A percentile compares a stretch with the other conserved stretches of the same genome.
These are phyloP conservation scores for Citeromyces nyonsensis DNA, from an alignment of 805 yeast species.

Conservation along the genomic window DNA sequence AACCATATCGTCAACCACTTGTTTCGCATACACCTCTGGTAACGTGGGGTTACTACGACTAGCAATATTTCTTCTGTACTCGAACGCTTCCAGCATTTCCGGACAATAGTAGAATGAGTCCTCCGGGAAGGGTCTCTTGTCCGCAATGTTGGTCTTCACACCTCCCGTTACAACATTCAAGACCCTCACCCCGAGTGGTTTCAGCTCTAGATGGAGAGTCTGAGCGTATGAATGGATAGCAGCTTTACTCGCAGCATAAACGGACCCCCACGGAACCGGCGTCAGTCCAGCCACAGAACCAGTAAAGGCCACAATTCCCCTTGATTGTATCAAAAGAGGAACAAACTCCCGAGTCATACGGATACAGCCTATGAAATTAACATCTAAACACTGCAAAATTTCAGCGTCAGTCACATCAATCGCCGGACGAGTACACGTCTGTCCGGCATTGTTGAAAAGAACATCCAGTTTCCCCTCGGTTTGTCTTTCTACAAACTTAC, in stretches of 20 bases:
- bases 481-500: conserved; percentile 21
- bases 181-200: conserved; percentile 59
- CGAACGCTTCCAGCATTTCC: conserved; percentile 33
- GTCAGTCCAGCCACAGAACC: conserved; percentile 55
- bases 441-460: conserved; percentile 55
- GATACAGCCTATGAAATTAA: conserved; percentile 59
- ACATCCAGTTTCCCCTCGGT: conserved; percentile 38
- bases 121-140: conserved; percentile 41
- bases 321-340: conserved; percentile 39
- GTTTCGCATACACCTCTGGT: conserved; percentile 38
- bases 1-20: conserved; percentile 35
- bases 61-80: conserved; percentile 42
- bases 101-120: conserved; percentile 34
- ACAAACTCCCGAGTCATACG: conserved; percentile 44
- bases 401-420: conserved; percentile 45
- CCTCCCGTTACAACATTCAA: conserved; percentile 65
- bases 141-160: conserved; percentile 57
- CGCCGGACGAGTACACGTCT: conserved; percentile 58
- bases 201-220: conserved; percentile 47
- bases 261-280: conserved; percentile 57
- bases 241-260: conserved; percentile 57
- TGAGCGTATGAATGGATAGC: conserved; percentile 64
- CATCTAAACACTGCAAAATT: conserved; percentile 35
- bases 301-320: conserved; percentile 60
- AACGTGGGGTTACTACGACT: conserved; percentile 40